Evolutionary conservation across 208 protist species (phyloP).

Genomic region (Endotrypanum monterogeii): DNA sequence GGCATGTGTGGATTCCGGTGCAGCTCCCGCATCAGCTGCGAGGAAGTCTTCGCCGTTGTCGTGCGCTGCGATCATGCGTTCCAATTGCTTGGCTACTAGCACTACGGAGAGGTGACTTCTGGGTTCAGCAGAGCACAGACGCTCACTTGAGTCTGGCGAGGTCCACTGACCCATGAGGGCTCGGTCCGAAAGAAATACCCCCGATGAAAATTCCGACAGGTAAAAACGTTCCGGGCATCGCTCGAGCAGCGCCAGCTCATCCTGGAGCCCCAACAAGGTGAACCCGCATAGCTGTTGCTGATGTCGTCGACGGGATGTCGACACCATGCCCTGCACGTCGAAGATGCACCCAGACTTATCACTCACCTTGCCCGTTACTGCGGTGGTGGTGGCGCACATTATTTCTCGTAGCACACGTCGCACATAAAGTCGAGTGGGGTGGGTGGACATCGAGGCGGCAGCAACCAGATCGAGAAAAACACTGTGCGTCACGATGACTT

Average conservation of each 20-base stretch:
- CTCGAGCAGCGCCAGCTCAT: slow-evolving; percentile 78
- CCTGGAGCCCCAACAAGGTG: slow-evolving; percentile 78
- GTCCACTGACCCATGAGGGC: slow-evolving; percentile 3
- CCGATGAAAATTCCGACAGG: slow-evolving; percentile 13
- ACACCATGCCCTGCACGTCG: neutral
- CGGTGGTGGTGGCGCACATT: slow-evolving; percentile 53
- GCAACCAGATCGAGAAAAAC: slow-evolving; percentile 64
- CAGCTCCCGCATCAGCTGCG: neutral
- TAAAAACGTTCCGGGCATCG: slow-evolving; percentile 56
- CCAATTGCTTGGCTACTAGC: slow-evolving; percentile 63
- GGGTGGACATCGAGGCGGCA: slow-evolving; percentile 23
- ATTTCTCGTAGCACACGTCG: slow-evolving; percentile 61
- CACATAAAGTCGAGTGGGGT: slow-evolving; percentile 62
- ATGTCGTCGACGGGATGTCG: slow-evolving; percentile 5
- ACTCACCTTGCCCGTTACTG: slow-evolving; percentile 3
- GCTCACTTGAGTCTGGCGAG: neutral
- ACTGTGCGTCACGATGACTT: slow-evolving; percentile 77
- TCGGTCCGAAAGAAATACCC: slow-evolving; percentile 4
- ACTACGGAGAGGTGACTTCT: slow-evolving; percentile 23
- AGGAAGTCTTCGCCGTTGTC: slow-evolving; percentile 22
- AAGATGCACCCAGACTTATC: neutral
- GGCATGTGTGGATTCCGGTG: slow-evolving; percentile 1
- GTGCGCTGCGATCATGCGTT: slow-evolving; percentile 35
- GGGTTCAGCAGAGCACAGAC: too few relatives aligned
- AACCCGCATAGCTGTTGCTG: slow-evolving; percentile 39